Base-by-base conservation (phyloP, 2,329 filamentous ascomycete species). In the Stemphylium lycopersici region DNA sequence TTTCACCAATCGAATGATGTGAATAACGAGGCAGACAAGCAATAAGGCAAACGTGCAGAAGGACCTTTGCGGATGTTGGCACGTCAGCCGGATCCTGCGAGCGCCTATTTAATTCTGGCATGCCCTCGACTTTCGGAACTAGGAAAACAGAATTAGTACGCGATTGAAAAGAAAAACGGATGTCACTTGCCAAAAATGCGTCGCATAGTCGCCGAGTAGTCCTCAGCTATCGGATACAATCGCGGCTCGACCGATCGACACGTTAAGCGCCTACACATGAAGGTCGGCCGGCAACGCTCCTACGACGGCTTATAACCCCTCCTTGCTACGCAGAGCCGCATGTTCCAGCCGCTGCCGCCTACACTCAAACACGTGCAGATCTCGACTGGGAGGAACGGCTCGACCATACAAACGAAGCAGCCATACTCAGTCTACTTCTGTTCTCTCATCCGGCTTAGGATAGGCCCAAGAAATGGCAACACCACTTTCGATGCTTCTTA, bases 291-390 rank as follows among this genome's bases (percentile, higher is more conserved):
- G 46, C 39, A 55, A 36, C 44, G 58, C 48, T 48, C 53, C 36
- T 53, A 45, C 53, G 43, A 42, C 33, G 45, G 59, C 61, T 61
- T 63, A 58, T 61, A 56, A 61, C 55, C 60, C 55, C 54, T 55
- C 51, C 53, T 47, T 41, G 40, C 29, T 22, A 12, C 55, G 58
- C 62, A 68, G 63, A 66, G 63, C 63, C 62, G 60, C 65, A 61
- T 58, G 33, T 29, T 33, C 40, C 6, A 41, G 29, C 32, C 47
- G 18, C 39, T 36, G 11, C 26, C 37, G 39, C 34, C 48, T 41
- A 42, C 18, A 32, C 39, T 24, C 26, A 54, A 41, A 48, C 55
- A 60, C 56, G 49, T 56, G 59, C 55, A 44, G 32, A 52, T 54
- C 24, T 52, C 40, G 11, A 54, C 48, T 37, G 37, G 48, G 48